Conservation (phyloP, 257 asterid species). For the Cynanchum wilfordii region DNA sequence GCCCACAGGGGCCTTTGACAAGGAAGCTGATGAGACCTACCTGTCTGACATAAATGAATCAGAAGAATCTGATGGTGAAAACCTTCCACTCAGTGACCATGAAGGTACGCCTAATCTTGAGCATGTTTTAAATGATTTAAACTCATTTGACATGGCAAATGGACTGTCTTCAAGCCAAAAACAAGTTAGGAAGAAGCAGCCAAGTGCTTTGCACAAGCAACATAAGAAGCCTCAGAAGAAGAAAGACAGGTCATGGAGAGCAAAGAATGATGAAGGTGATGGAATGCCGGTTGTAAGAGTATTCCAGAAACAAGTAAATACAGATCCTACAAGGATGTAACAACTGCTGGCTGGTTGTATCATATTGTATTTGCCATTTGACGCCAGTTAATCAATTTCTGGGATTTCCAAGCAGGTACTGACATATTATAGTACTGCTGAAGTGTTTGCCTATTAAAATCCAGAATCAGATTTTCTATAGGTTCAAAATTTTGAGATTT, state of each 20-base stretch:
- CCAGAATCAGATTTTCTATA: not conserved
- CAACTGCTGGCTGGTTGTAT: not conserved
- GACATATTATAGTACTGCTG: not conserved
- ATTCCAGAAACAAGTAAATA: slow-evolving; percentile 57
- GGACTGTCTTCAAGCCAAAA: slow-evolving; percentile 47
- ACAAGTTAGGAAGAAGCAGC: slow-evolving; percentile 30
- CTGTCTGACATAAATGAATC: slow-evolving; percentile 33
- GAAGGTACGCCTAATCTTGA: slow-evolving; percentile 36
- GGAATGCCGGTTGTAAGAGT: slow-evolving; percentile 83
- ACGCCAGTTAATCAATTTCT: not conserved
- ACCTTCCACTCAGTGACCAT: slow-evolving; percentile 25
- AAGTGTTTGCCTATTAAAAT: not conserved
- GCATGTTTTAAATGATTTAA: slow-evolving; percentile 61
- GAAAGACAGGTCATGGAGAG: slow-evolving; percentile 91
- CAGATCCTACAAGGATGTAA: slow-evolving; percentile 43
- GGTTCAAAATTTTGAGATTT: not conserved
- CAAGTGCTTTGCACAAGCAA: slow-evolving; percentile 61
- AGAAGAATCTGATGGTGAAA: slow-evolving; percentile 33
- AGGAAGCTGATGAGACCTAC: slow-evolving; percentile 26
- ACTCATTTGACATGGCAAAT: slow-evolving; percentile 61
- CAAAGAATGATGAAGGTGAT: slow-evolving; percentile 46
- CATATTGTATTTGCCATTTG: not conserved
- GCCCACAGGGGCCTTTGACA: slow-evolving; percentile 55
- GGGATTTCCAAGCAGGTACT: not conserved
- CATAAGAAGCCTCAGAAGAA: slow-evolving; percentile 81